Conservation (phyloP, 2,329 filamentous ascomycete genomes). For the Penicillium hesseltinei region DNA sequence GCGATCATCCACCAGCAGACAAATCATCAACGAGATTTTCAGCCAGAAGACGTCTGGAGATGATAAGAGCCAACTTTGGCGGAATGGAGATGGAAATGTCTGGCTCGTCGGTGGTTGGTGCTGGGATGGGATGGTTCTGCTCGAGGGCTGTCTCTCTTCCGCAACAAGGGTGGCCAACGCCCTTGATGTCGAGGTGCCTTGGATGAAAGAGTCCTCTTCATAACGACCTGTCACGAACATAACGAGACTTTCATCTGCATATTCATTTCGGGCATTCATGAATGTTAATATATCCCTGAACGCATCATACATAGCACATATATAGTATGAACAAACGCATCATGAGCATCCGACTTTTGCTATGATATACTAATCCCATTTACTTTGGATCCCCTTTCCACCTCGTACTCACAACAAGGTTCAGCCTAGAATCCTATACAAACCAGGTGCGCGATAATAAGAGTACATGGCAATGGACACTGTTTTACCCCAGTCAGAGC, state of each 20-base stretch:
- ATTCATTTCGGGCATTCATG: not conserved
- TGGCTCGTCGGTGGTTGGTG: slow-evolving; percentile 62
- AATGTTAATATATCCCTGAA: not conserved
- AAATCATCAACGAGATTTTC: slow-evolving; percentile 5
- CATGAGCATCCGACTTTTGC: not conserved
- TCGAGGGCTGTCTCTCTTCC: slow-evolving; percentile 61
- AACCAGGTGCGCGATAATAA: not conserved
- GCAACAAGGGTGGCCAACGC: slow-evolving; percentile 56
- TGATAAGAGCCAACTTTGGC: slow-evolving; percentile 40
- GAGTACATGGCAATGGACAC: slow-evolving; percentile 14
- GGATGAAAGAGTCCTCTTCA: slow-evolving; percentile 17
- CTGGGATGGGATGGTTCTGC: slow-evolving; percentile 63
- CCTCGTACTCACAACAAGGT: not conserved
- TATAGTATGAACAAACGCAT: not conserved
- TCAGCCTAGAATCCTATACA: slow-evolving; percentile 1
- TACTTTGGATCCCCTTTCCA: not conserved
- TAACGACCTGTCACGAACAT: not conserved
- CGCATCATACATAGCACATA: not conserved
- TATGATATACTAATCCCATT: not conserved
- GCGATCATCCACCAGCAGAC: slow-evolving; percentile 9
- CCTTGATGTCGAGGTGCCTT: slow-evolving; percentile 49
- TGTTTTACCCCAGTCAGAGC: not conserved
- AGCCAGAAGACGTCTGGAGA: not conserved
- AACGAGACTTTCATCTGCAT: not conserved
- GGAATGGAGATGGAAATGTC: slow-evolving; percentile 54